Evolutionary conservation across 176 grass and related monocot species (phyloP), one percentile per base, ranked within the genome.

Genomic region (Eragrostis nindensis): DNA sequence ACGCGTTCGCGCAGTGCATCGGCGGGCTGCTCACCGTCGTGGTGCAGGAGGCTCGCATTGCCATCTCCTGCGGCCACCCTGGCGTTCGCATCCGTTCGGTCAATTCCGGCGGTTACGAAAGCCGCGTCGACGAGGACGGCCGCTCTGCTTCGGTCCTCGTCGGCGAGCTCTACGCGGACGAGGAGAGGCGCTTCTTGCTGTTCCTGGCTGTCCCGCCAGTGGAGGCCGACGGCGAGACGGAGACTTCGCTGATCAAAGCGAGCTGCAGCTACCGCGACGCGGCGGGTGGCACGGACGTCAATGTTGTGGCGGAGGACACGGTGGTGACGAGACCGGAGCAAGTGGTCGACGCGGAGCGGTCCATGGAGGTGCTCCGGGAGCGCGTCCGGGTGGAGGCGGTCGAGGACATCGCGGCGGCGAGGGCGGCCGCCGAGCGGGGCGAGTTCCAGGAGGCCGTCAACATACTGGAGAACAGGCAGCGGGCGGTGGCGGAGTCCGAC

Each of bases 1-100:
- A 91, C 19, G 86, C 94, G 2, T 93, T 97, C 44, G 94, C 94
- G 48, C 94, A 97, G 73, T 97, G 94, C 73, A 89, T 97, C n/a
- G 93, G 90, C 17, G 90, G 93, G 1, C 71, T 96, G 5, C 85
- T 97, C 56, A 89, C 87, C 24, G 90, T 97, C 8, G 86, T 93
- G 6, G 79, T 88, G 1, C 88, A 87, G 66, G 80, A 88, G 5
- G 68, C 73, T n/a, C 73, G 71, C 22, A 4, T 97, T 14, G 60
- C 7, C 47, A 30, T 91, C 5, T 7, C 66, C 1, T 89, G 49
- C 9, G 26, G 45, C 24, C 74, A 88, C 19, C n/a, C 63, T 0
- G 86, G 73, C 5, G 90, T 97, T 0, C 83, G 66, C 26, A 39
- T 97, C 54, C 0, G 18, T 0, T 75, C 63, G 0, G 54, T 97